Evolutionary conservation across 805 yeast genomes (phyloP).

Genomic region (Scheffersomyces coipomensis): DNA sequence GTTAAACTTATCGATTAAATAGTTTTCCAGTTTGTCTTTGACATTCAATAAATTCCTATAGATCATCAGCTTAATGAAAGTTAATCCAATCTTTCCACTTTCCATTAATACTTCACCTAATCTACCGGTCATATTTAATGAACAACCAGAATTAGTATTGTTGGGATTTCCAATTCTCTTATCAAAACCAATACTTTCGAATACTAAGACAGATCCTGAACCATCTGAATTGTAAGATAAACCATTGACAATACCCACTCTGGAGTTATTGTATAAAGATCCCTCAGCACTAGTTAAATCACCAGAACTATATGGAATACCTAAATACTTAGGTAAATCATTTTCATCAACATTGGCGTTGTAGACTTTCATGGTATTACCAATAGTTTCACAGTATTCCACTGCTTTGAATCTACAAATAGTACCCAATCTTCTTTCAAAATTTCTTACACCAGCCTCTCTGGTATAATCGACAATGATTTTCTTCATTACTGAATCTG

Average conservation of each 20-base stretch:
- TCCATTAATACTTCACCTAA: slow-evolving; percentile 81
- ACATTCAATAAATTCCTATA: slow-evolving; percentile 30
- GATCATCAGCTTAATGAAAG: slow-evolving; percentile 63
- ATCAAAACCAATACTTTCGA: slow-evolving; percentile 74
- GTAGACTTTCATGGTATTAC: slow-evolving; percentile 23
- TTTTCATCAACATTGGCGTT: slow-evolving; percentile 41
- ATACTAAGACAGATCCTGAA: slow-evolving; percentile 74
- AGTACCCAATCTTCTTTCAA: slow-evolving; percentile 73
- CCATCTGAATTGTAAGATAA: slow-evolving; percentile 86
- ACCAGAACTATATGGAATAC: slow-evolving; percentile 50
- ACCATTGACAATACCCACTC: slow-evolving; percentile 80
- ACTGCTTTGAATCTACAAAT: slow-evolving; percentile 83
- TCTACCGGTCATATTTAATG: slow-evolving; percentile 72
- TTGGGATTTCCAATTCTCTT: slow-evolving; percentile 18
- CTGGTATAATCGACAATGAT: slow-evolving; percentile 71
- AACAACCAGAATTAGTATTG: slow-evolving; percentile 13
- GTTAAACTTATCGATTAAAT: slow-evolving; percentile 44
- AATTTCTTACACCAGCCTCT: slow-evolving; percentile 82
- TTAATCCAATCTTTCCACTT: slow-evolving; percentile 74
- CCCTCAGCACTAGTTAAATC: slow-evolving; percentile 27
- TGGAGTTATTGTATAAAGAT: slow-evolving; percentile 47
- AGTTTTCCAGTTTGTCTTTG: slow-evolving; percentile 24
- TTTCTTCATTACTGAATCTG: slow-evolving; percentile 54
- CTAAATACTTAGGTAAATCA: slow-evolving; percentile 70
- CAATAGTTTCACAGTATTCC: slow-evolving; percentile 46